Evolutionary conservation across 2,329 filamentous ascomycete genomes (phyloP).

Genomic region (Colletotrichum sp.): DNA sequence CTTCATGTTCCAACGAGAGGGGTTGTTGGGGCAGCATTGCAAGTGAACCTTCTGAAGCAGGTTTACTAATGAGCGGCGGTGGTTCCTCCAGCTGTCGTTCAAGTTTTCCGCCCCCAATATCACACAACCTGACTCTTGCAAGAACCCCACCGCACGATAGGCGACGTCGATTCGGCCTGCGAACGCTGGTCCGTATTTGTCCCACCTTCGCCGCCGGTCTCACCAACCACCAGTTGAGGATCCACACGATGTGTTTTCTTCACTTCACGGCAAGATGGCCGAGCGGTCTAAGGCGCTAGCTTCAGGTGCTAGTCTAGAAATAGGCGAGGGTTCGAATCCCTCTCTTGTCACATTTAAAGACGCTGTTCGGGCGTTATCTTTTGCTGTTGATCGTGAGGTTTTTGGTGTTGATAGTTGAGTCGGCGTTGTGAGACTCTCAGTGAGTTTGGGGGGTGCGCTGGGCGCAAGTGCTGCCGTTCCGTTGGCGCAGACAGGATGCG

Average conservation of each 20-base stretch:
- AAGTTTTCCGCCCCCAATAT: background rate
- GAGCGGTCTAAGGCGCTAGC: slow-evolving; percentile 4
- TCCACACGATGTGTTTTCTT: background rate
- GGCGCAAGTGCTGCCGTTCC: background rate
- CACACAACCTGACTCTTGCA: background rate
- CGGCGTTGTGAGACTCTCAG: background rate
- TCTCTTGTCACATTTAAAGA: background rate
- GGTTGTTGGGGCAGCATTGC: background rate
- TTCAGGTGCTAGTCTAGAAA: background rate
- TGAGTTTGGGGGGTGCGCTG: background rate
- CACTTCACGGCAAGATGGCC: background rate
- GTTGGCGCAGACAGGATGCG: background rate
- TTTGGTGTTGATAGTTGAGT: background rate
- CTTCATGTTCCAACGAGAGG: background rate
- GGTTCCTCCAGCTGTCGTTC: background rate
- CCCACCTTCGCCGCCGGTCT: background rate
- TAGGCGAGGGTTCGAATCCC: background rate
- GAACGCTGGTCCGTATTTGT: background rate
- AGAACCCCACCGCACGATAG: background rate
- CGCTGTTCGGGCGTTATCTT: background rate
- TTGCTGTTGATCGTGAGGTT: background rate
- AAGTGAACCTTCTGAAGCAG: background rate
- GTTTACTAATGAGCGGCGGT: background rate
- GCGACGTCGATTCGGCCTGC: background rate
- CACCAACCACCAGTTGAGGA: background rate